Evolutionary conservation across 345 rosid genomes (phyloP), one percentile per base, ranked within the genome.

Genomic region (Citrus sp.): DNA sequence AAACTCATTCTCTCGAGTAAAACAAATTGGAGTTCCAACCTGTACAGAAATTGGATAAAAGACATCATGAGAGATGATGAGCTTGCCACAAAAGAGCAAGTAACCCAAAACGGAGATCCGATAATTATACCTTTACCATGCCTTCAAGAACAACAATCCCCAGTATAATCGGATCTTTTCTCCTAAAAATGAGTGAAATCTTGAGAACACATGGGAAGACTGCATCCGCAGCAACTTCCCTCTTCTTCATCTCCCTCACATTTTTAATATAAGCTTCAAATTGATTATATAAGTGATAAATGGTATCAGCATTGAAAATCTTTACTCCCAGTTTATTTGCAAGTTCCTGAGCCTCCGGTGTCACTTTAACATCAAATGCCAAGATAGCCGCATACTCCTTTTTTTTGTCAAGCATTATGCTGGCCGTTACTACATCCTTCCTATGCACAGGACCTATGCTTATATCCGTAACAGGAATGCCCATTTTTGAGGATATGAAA

Each of bases 281-380:
- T 77, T 88, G 98, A 81, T 96, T 97, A 81, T 92, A 90, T 49
- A 94, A 83, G 86, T 92, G 99, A 81, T 92, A 96, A 69, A 96
- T 96, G 70, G 94, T 94, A 81, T 96, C 98, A 21, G 98, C 97
- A 21, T 82, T 87, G 86, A 96, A 96, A 78, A 96, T 92, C 78
- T 87, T 96, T 74, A 96, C 98, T 66, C 99, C 99, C 85, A 87
- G 67, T 46, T 92, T 96, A 58, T 94, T 91, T 56, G 97, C 87
- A 58, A 96, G 91, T 72, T 96, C 97, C 60, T 93, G 89, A 76
- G 97, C 97, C 81, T 94, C 99, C 8, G 92, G 91, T 37, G 98
- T 92, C 77, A 92, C 93, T 89, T 88, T 91, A 80, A 93, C 97
- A 78, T 95, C 99, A 84, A 95, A 93, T 61, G 98, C 99, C 92